Base-by-base conservation (phyloP, 768 basidiomycete species). In the Gloeopeniophorella convolvens region DNA sequence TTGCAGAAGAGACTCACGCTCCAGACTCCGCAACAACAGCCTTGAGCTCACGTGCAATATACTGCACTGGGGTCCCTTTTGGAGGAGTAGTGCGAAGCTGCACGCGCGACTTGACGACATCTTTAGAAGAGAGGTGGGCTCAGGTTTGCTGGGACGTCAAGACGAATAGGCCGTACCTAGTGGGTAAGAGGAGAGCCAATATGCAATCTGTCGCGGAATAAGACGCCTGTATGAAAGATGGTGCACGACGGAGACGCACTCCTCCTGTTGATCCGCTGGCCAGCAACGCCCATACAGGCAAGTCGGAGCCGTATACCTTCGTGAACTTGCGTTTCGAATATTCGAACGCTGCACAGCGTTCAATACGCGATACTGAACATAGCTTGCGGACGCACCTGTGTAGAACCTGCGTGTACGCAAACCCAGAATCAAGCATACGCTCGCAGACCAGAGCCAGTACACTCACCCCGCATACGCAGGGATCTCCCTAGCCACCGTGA, bases 161-260 rank as follows among this genome's bases (percentile, higher is more conserved):
- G 28, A 30, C 12, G 10, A 15, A 27, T 15, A 7, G 3, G 0
- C 48, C 64, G 7, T 42, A 85, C 85, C 87, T 5, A 95, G 71
- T 0, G 92, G 95, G 65, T 95, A 97, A 62, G 85, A 93, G 1
- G 89, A 79, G 2, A 96, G 73, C 96, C 96, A 99, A 62, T 99
- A 97, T 1, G 82, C 83, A 32, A 95, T 78, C 74, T 91, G 42
- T 6, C 23, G 20, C 16, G 28, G 4, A 6, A 18, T 42, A 31
- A 16, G n/a, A 21, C 23, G 4, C 11, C 2, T 27, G n/a, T 12
- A 15, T 11, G 27, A 31, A 2, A 16, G 40, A 12, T 21, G n/a
- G 23, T 16, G 34, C 5, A 45, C 27, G 15, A 37, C 7, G 12
- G 7, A 21, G 49, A 74, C 84, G 37, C 65, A 89, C 86, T 2